These are phyloP conservation scores for Xylaria telfairii DNA, from an alignment of 495 filamentous ascomycete genomes.

Conservation along the genomic window DNA sequence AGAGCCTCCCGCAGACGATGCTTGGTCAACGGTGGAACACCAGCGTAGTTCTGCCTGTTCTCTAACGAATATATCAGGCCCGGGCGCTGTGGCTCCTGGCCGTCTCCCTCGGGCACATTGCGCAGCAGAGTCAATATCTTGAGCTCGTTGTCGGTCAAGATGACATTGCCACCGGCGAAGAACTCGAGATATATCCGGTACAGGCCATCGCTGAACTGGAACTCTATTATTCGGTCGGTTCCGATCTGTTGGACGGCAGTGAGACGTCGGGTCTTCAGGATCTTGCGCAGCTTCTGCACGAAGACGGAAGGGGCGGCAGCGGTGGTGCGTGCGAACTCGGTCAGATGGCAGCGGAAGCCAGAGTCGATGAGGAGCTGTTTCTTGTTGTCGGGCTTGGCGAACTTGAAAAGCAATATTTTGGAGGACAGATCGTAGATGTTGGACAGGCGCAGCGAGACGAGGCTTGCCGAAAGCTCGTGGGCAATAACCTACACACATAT, in stretches of 20 bases:
- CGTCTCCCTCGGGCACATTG: constrained; percentile 75
- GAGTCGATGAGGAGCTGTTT: constrained; percentile 92
- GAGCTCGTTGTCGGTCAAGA: constrained; percentile 82
- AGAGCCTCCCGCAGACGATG: constrained; percentile 74
- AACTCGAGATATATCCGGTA: constrained; percentile 93
- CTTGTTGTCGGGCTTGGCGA: constrained; percentile 81
- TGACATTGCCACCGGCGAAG: constrained; percentile 91
- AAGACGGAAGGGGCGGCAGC: constrained; percentile 83
- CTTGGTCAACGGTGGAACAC: constrained; percentile 73
- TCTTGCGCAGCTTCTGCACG: constrained; percentile 82
- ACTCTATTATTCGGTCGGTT: constrained; percentile 90
- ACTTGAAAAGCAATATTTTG: constrained; percentile 93
- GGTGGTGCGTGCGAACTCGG: constrained; percentile 83
- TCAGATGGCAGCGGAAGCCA: constrained; percentile 95
- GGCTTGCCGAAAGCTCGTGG: constrained; percentile 79
- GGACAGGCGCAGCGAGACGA: constrained; percentile 79
- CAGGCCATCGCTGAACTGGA: constrained; percentile 88
- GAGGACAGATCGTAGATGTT: constrained; percentile 97
- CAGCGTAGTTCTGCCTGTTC: constrained; percentile 80
- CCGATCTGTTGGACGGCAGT: constrained; percentile 85
- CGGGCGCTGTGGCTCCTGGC: constrained; percentile 74
- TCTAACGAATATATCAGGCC: constrained; percentile 81
- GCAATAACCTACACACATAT: constrained; percentile 72
- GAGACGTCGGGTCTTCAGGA: constrained; percentile 81
- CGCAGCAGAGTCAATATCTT: constrained; percentile 80